Evolutionary conservation across 306 rosid genomes (phyloP).

Genomic region (Castanopsis chinensis): DNA sequence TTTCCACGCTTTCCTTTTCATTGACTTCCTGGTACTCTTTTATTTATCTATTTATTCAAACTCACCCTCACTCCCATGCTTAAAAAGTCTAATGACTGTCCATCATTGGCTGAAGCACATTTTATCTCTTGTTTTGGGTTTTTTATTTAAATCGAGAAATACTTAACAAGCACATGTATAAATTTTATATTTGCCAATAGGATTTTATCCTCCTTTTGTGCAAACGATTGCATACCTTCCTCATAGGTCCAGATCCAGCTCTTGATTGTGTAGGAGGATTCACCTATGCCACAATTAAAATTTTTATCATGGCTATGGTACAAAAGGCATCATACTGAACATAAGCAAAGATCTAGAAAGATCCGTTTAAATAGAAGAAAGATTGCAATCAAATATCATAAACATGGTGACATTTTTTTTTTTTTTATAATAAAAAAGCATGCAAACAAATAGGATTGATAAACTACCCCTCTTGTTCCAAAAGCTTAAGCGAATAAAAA

Average conservation of each 20-base stretch:
- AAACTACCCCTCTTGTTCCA: too few species aligned
- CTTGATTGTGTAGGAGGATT: conserved; percentile 61
- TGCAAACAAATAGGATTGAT: too few species aligned
- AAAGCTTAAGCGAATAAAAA: too few species aligned
- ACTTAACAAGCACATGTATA: conserved; percentile 8
- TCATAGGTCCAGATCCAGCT: conserved; percentile 66
- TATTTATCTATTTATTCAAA: neutral
- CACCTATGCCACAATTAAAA: conserved; percentile 49
- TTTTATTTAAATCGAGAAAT: neutral
- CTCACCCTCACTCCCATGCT: neutral
- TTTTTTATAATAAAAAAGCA: too few species aligned
- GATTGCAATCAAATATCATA: conserved; percentile 1
- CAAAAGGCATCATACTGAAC: conserved; percentile 5
- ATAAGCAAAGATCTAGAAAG: conserved; percentile 9
- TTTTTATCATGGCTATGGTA: conserved; percentile 6
- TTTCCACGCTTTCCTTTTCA: neutral
- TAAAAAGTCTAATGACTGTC: neutral
- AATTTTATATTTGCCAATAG: conserved; percentile 5
- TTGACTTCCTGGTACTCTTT: neutral
- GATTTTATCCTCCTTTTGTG: conserved; percentile 3
- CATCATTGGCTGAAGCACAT: neutral
- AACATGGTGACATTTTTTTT: neutral
- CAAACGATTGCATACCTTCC: conserved; percentile 60
- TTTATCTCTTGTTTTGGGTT: neutral
- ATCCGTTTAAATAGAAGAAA: conserved; percentile 2